A percentile compares a stretch with the other conserved stretches of the same genome.
These are phyloP conservation scores for Clonostachys chloroleuca DNA, from an alignment of 2,329 filamentous ascomycete species.

Conservation along the genomic window DNA sequence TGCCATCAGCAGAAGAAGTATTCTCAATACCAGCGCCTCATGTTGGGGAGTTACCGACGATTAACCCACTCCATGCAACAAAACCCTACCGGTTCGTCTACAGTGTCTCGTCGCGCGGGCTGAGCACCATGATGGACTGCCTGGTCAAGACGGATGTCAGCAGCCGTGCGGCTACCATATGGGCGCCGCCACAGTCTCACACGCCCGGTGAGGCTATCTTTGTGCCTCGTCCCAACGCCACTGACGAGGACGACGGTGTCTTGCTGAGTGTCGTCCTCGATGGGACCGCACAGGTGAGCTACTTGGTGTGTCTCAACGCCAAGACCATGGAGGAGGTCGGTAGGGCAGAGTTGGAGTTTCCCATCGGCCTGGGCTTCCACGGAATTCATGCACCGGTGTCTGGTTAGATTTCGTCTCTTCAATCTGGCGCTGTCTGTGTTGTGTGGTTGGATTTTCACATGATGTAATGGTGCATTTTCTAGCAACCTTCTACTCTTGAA, in stretches of 20 bases:
- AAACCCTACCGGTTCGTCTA: constrained; percentile 58
- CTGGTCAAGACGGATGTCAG: constrained; percentile 61
- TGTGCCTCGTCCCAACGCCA: constrained; percentile 37
- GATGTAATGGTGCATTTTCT: too few species aligned
- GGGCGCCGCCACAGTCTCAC: constrained; percentile 53
- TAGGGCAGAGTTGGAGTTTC: constrained; percentile 56
- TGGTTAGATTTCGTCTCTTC: too few species aligned
- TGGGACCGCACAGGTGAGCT: constrained; percentile 52
- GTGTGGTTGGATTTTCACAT: too few species aligned
- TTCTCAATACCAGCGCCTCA: constrained; percentile 47
- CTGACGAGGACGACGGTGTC: constrained; percentile 58
- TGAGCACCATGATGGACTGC: constrained; percentile 56
- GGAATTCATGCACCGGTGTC: constrained; percentile 38
- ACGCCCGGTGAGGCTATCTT: constrained; percentile 70
- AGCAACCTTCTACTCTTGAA: too few species aligned
- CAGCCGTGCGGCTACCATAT: constrained; percentile 46
- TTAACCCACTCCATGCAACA: constrained; percentile 53
- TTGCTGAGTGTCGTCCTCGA: constrained; percentile 62
- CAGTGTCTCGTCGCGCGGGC: constrained; percentile 48
- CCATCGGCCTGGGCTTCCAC: constrained; percentile 62
- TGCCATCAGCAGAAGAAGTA: constrained; percentile 19
- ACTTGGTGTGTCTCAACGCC: constrained; percentile 62
- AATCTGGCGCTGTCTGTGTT: too few species aligned
- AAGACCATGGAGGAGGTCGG: constrained; percentile 59
- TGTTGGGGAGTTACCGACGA: constrained; percentile 59